These are phyloP conservation scores for Scedosporium boydii DNA, from an alignment of 2,329 filamentous ascomycete genomes.

Conservation along the genomic window DNA sequence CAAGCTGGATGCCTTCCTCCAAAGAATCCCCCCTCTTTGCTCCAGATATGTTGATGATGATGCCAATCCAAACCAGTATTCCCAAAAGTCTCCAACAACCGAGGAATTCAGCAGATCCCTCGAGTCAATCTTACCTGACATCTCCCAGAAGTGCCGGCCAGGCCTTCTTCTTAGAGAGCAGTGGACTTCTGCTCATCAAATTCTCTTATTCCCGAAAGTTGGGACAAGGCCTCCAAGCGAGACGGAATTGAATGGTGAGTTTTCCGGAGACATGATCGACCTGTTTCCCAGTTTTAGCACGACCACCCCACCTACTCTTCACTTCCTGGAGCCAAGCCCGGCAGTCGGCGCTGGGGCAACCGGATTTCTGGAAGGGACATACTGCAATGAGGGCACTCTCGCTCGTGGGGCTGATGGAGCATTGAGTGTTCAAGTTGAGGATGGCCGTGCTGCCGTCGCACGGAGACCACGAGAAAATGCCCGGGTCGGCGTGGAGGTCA, in stretches of 20 bases:
- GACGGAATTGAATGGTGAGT: slow-evolving; percentile 15
- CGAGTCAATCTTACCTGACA: neutral
- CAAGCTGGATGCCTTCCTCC: neutral
- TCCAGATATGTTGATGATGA: neutral
- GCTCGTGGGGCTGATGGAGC: slow-evolving; percentile 14
- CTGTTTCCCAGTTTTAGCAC: slow-evolving; percentile 8
- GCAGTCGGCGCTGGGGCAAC: neutral
- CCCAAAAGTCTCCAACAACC: neutral
- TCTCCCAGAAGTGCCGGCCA: neutral
- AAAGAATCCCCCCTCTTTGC: neutral
- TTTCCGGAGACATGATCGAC: slow-evolving; percentile 18
- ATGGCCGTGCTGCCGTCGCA: slow-evolving; percentile 18
- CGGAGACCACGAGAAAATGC: slow-evolving; percentile 14
- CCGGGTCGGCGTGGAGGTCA: slow-evolving; percentile 12
- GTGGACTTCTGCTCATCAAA: neutral
- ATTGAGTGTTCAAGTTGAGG: slow-evolving; percentile 19
- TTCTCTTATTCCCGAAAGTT: neutral
- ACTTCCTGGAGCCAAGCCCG: neutral
- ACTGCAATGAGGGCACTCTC: slow-evolving; percentile 16
- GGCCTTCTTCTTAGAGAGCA: neutral
- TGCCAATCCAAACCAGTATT: neutral
- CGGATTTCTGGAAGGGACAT: slow-evolving; percentile 6
- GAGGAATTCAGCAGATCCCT: neutral
- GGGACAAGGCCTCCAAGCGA: slow-evolving; percentile 14
- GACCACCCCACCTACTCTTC: neutral